Conservation (phyloP, 768 basidiomycete species). For the Pulveroboletus sp. region DNA sequence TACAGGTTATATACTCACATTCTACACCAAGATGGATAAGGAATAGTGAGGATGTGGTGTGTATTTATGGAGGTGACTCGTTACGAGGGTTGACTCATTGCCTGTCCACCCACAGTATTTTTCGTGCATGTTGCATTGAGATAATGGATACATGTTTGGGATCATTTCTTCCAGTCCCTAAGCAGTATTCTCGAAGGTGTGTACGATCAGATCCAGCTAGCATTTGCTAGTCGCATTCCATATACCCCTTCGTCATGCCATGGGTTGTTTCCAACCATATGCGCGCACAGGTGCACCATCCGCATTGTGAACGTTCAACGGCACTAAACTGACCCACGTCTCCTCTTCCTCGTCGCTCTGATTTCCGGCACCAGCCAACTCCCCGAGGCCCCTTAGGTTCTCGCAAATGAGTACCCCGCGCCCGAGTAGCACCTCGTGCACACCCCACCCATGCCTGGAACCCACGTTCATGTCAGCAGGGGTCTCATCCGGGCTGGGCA, state of each 20-base stretch:
- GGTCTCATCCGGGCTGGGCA: conserved; percentile 65
- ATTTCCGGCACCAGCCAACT: conserved; percentile 26
- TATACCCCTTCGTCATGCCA: background rate
- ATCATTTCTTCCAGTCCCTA: too few relatives aligned
- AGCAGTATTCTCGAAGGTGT: background rate
- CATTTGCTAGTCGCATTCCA: background rate
- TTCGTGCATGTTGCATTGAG: too few relatives aligned
- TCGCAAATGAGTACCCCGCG: conserved; percentile 63
- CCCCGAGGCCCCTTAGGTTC: conserved; percentile 56
- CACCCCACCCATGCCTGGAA: conserved; percentile 35
- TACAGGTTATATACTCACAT: too few relatives aligned
- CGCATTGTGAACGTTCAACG: conserved; percentile 50
- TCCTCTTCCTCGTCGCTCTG: conserved; percentile 10
- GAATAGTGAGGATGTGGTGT: too few relatives aligned
- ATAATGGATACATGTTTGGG: too few relatives aligned
- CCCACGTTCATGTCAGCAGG: conserved; percentile 10
- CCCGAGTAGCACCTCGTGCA: conserved; percentile 59
- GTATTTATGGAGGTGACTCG: too few relatives aligned
- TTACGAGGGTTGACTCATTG: too few relatives aligned
- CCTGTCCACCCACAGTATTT: too few relatives aligned
- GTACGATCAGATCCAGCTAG: too few relatives aligned
- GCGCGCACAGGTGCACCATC: conserved; percentile 75
- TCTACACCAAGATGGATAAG: too few relatives aligned
- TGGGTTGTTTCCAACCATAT: conserved; percentile 44
- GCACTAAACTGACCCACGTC: conserved; percentile 51